Evolutionary conservation across 768 basidiomycete species (phyloP).

Genomic region (Cyathus striatus): DNA sequence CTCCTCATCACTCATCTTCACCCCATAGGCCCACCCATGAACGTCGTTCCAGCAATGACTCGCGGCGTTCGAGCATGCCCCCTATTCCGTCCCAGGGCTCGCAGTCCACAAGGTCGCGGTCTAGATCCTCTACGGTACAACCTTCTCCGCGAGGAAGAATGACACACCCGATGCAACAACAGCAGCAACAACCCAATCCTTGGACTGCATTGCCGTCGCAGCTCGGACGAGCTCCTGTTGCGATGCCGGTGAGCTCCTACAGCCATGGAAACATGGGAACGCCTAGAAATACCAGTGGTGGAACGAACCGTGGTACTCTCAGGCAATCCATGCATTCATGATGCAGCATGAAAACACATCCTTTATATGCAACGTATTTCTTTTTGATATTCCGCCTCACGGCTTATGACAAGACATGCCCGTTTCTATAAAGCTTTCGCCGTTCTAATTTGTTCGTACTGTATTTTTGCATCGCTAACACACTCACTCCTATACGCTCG

Average conservation of each 20-base stretch:
- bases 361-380: too few species aligned
- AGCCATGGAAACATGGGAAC: conserved; percentile 3
- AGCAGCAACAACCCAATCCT: conserved; percentile 28
- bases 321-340: background rate
- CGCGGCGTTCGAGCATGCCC: conserved; percentile 14
- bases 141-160: conserved; percentile 18
- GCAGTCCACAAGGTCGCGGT: conserved; percentile 4
- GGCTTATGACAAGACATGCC: too few species aligned
- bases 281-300: background rate
- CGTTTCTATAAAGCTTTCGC: too few species aligned
- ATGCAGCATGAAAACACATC: too few species aligned
- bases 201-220: conserved; percentile 40
- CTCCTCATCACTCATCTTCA: conserved; percentile 8
- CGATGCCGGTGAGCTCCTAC: conserved; percentile 17
- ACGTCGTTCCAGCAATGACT: conserved; percentile 17
- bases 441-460: too few species aligned
- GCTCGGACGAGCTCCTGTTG: conserved; percentile 18
- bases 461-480: too few species aligned
- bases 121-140: background rate
- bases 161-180: conserved; percentile 14
- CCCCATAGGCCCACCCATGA: conserved; percentile 12
- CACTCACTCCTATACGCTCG: too few species aligned
- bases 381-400: too few species aligned
- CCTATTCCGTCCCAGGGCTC: conserved; percentile 6
- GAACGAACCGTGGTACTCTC: background rate